A percentile compares a stretch with the other conserved stretches of the same genome.
Evolutionary conservation across 2,329 filamentous ascomycete species (phyloP).

Genomic region (Tolypocladium inflatum): DNA sequence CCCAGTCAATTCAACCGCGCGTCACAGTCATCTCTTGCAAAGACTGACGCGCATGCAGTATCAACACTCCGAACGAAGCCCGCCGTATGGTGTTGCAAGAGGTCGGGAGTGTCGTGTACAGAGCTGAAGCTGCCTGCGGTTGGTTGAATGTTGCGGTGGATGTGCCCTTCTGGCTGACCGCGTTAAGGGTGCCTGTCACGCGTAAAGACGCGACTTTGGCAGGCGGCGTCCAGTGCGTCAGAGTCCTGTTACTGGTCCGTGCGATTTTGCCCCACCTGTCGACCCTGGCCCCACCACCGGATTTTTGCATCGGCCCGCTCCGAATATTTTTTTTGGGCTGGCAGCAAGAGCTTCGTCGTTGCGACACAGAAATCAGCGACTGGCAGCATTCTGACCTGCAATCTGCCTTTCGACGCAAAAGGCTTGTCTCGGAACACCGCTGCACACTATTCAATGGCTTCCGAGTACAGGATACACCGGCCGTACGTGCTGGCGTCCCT

Average conservation of each 20-base stretch:
- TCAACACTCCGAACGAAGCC: neutral
- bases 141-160: neutral
- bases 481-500: conserved; percentile 54
- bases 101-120: neutral
- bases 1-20: neutral
- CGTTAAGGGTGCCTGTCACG: conserved; percentile 1
- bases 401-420: neutral
- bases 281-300: conserved; percentile 16
- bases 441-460: conserved; percentile 34
- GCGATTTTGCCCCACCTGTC: conserved; percentile 10
- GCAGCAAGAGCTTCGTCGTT: conserved; percentile 14
- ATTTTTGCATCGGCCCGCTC: conserved; percentile 23
- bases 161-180: neutral
- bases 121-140: neutral
- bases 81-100: neutral
- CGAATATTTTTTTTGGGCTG: conserved; percentile 23
- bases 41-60: neutral
- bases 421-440: neutral
- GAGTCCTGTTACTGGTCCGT: neutral
- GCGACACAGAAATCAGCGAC: neutral
- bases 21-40: neutral
- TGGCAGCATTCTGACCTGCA: neutral
- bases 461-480: conserved; percentile 52
- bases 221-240: neutral
- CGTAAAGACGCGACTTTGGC: conserved; percentile 2